Evolutionary conservation across 768 basidiomycete genomes (phyloP).

Genomic region (Termitomyces eurrhizus): DNA sequence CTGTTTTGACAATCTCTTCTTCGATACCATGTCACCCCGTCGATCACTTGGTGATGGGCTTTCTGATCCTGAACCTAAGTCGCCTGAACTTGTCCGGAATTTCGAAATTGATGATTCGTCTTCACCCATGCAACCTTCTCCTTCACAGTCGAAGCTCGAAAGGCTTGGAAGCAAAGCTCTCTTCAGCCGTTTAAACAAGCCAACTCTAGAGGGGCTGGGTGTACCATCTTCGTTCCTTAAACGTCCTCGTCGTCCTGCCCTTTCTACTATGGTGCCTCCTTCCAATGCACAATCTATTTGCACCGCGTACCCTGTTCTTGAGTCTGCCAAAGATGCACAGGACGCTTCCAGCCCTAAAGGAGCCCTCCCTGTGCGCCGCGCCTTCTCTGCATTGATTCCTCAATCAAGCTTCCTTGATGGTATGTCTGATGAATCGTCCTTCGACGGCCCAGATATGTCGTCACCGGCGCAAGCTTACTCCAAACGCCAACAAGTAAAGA

Average conservation of each 20-base stretch:
- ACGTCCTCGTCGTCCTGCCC: conserved; percentile 59
- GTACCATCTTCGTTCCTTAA: conserved; percentile 52
- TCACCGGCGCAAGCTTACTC: conserved; percentile 82
- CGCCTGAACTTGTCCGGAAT: conserved; percentile 42
- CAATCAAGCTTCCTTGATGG: conserved; percentile 52
- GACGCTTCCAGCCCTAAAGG: conserved; percentile 29
- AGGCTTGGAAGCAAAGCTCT: conserved; percentile 47
- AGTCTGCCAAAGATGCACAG: conserved; percentile 21
- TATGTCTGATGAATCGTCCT: conserved; percentile 53
- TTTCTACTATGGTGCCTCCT: conserved; percentile 60
- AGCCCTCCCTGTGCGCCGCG: conserved; percentile 57
- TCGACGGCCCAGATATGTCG: conserved; percentile 66
- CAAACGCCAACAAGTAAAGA: conserved; percentile 71
- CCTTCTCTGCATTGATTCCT: conserved; percentile 70
- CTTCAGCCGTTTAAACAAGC: conserved; percentile 42
- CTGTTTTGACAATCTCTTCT: conserved; percentile 60
- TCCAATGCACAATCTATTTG: conserved; percentile 32
- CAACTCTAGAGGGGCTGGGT: conserved; percentile 51
- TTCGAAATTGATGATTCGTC: conserved; percentile 39
- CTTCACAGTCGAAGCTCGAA: conserved; percentile 45
- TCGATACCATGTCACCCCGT: conserved; percentile 49
- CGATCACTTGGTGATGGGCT: conserved; percentile 45
- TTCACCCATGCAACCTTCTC: conserved; percentile 48
- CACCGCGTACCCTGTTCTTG: conserved; percentile 41
- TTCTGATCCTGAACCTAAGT: conserved; percentile 38